phyloP scores from a whole-genome alignment of 176 grass and related monocot genomes.

The Melocanna baccifera region DNA sequence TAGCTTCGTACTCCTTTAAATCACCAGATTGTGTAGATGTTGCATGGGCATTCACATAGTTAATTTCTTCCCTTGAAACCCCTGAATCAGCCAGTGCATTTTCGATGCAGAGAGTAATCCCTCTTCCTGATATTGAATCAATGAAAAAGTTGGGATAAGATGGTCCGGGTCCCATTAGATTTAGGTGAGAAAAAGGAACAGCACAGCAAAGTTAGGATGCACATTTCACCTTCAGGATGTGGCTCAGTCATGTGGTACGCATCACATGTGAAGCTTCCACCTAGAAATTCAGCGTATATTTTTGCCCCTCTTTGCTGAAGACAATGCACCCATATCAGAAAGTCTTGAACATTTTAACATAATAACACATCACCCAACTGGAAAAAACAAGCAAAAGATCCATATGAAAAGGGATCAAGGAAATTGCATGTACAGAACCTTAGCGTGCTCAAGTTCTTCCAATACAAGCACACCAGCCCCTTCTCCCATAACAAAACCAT shows the following conservation, averaged over 20 bases:
- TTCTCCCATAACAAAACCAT: conserved; percentile 99
- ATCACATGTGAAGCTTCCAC: conserved; percentile 99
- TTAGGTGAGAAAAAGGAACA: not conserved
- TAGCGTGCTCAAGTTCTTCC: conserved; percentile 99
- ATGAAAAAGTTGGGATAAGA: conserved; percentile 16
- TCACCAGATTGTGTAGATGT: conserved; percentile 88
- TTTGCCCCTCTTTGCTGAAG: conserved; percentile 87
- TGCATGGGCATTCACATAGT: conserved; percentile 99
- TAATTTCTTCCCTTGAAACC: conserved; percentile 76
- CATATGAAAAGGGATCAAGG: not conserved
- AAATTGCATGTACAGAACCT: conserved; percentile 47
- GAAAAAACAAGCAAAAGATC: conserved; percentile 15
- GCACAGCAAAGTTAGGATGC: not conserved
- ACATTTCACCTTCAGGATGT: conserved; percentile 84
- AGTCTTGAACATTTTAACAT: not conserved
- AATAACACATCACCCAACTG: not conserved
- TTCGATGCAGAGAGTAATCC: conserved; percentile 92
- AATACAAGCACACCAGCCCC: conserved; percentile 90
- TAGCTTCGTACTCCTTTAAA: conserved; percentile 94
- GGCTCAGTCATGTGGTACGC: conserved; percentile 99
- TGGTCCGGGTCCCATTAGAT: not conserved
- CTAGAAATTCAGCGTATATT: conserved; percentile 95
- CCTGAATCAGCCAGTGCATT: conserved; percentile 87
- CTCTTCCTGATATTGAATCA: conserved; percentile 62
- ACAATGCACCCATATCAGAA: conserved; percentile 20